Evolutionary conservation across 371 early-diverging fungal species (phyloP).

Genomic region (Mucor piriformis): DNA sequence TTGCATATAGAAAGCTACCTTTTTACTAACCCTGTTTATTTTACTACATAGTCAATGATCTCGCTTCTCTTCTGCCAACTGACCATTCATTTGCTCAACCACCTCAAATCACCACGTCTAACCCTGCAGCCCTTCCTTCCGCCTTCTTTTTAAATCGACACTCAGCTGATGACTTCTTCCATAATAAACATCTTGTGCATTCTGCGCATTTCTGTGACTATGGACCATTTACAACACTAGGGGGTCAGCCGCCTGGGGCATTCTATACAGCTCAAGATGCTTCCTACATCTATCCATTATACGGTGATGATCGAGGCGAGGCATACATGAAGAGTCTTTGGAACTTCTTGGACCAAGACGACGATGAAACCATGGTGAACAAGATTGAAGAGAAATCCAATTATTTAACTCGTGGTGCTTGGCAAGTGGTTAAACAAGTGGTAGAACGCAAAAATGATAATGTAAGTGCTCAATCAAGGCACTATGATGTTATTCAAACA

Average conservation of each 20-base stretch:
- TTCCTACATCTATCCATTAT: constrained; percentile 57
- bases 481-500: constrained; percentile 17
- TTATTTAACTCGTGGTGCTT: constrained; percentile 38
- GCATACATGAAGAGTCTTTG: constrained; percentile 66
- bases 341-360: constrained; percentile 59
- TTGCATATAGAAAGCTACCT: neutral
- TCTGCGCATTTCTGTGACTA: constrained; percentile 57
- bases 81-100: constrained; percentile 35
- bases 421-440: constrained; percentile 28
- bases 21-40: neutral
- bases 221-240: constrained; percentile 56
- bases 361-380: constrained; percentile 14
- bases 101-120: constrained; percentile 42
- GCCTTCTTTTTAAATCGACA: constrained; percentile 40
- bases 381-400: constrained; percentile 24
- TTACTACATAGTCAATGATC: constrained; percentile 38
- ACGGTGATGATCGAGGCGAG: constrained; percentile 66
- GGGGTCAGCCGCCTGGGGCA: constrained; percentile 52
- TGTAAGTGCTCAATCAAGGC: neutral
- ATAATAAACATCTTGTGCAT: constrained; percentile 41
- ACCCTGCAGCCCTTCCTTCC: constrained; percentile 48
- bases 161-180: constrained; percentile 41
- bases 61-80: constrained; percentile 27
- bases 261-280: constrained; percentile 51
- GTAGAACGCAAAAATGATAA: constrained; percentile 21